Evolutionary conservation across 805 yeast species (phyloP), one percentile per base, ranked within the genome.

Genomic region (Wickerhamomyces xylosicus): DNA sequence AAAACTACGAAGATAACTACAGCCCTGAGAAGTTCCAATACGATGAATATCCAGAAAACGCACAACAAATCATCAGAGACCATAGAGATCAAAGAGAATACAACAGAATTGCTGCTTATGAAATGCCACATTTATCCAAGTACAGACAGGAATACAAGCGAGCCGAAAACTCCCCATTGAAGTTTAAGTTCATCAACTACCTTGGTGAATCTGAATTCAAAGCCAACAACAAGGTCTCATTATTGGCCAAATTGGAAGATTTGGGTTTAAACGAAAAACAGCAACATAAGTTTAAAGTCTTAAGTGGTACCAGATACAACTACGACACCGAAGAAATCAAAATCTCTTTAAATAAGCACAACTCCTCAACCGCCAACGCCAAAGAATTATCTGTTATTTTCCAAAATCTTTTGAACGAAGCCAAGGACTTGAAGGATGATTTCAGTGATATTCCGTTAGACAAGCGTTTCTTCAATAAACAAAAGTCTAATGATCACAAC

Each of bases 51-150:
- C 80, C 86, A 19, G 66, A 79, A 4, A 63, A 64, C 13, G 94
- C 92, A 18, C 94, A 81, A 49, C 79, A 81, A 50, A 71, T 73
- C 43, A 71, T 80, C 27, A 74, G 75, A 40, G 80, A 76, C 47
- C 84, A 77, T 51, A 73, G 97, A 54, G 80, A 75, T 47, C 77
- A 74, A 49, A 77, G 95, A 48, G 75, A 82, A 46, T 77, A 79
- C 52, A 79, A 79, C 53, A 72, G 97, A 50, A 68, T 85, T 34
- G 85, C 94, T 10, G 96, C 97, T 0, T 90, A 81, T 62, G 97
- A 90, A 57, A 71, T 90, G 68, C 98, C 98, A 6, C 71, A 77
- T 40, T 68, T 92, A 46, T 77, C 79, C 33, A 77, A 85, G 58
- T 83, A 70, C 56, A 79, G 90, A 49, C 77, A 81, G 59, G 70